These are phyloP conservation scores for Plectosphaerella plurivora DNA, from an alignment of 2,329 filamentous ascomycete species.

Conservation along the genomic window DNA sequence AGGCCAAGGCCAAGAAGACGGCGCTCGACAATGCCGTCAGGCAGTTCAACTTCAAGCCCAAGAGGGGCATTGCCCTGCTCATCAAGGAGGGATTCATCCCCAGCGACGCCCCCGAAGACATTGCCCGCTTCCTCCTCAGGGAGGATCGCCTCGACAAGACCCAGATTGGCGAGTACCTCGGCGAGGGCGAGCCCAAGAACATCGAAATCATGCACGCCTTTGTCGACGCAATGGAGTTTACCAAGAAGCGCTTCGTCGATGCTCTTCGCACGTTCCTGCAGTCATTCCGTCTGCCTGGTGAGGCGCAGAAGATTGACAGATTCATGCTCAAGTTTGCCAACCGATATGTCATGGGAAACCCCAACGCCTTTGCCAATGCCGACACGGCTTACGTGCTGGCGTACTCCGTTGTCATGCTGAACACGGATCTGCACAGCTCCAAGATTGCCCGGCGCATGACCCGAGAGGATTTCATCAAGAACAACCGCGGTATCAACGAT, in stretches of 20 bases:
- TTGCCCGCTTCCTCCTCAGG: conserved; percentile 75
- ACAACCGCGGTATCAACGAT: conserved; percentile 97
- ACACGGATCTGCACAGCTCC: conserved; percentile 89
- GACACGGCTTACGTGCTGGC: conserved; percentile 92
- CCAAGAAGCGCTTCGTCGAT: conserved; percentile 87
- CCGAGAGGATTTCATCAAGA: conserved; percentile 97
- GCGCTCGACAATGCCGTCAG: conserved; percentile 83
- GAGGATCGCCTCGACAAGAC: conserved; percentile 88
- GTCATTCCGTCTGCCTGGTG: conserved; percentile 88
- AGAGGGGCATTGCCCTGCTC: conserved; percentile 82
- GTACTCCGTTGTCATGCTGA: conserved; percentile 95
- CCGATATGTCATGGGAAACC: conserved; percentile 89
- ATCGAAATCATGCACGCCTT: conserved; percentile 91
- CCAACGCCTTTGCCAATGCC: conserved; percentile 95
- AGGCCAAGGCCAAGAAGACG: conserved; percentile 89
- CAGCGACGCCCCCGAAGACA: conserved; percentile 72
- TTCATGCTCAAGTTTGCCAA: conserved; percentile 99
- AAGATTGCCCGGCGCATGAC: conserved; percentile 87
- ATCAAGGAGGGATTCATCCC: conserved; percentile 83
- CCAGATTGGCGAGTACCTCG: conserved; percentile 88
- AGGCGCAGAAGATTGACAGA: conserved; percentile 98
- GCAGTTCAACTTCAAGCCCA: conserved; percentile 97
- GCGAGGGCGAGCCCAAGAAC: conserved; percentile 88
- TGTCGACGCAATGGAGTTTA: conserved; percentile 92
- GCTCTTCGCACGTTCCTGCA: conserved; percentile 88